Evolutionary conservation across 2,329 filamentous ascomycete species (phyloP), one percentile per base, ranked within the genome.

Genomic region (Phoma sp.): DNA sequence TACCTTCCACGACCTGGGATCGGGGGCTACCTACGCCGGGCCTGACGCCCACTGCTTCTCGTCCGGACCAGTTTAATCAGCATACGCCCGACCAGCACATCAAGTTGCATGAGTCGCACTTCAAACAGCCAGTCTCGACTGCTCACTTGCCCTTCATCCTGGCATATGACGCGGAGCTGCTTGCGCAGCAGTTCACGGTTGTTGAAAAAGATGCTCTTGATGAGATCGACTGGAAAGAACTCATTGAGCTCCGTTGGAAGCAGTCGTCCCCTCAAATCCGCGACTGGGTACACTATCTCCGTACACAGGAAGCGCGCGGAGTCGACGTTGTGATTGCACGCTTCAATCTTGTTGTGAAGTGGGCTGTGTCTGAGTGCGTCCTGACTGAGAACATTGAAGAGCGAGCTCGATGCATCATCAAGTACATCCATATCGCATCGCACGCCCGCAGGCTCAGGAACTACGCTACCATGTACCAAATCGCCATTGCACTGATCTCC

Each of bases 281-380:
- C 48, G 91, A 92, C 21, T 95, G 91, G 91, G 90, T 94, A 10
- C 88, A 91, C 38, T 94, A 92, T 69, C 80, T 94, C 36, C 85
- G 88, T 47, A 87, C 87, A 44, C 84, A 87, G 38, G 87, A 91
- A 64, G 87, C 88, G 2, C 85, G 84, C 49, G 91, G 91, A 13
- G 88, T 95, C 33, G 90, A 94, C 69, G 88, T 95, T 21, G 90
- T 93, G 43, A 90, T 94, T 72, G 89, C 91, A 8, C 88, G 91
- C 43, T 95, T 95, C 80, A 95, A 95, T 73, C 85, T 95, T 60
- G 90, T 94, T 79, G 90, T 93, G 58, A 94, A 94, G 73, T 95
- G 91, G 91, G 88, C 86, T 25, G 84, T 92, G 25, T 94, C 90
- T 1, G 89, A 94, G 73, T 85, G 90, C 61, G 84, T 95, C 8